Base-by-base conservation (phyloP, 2,329 filamentous ascomycete genomes). In the Mycocentrospora acerina region DNA sequence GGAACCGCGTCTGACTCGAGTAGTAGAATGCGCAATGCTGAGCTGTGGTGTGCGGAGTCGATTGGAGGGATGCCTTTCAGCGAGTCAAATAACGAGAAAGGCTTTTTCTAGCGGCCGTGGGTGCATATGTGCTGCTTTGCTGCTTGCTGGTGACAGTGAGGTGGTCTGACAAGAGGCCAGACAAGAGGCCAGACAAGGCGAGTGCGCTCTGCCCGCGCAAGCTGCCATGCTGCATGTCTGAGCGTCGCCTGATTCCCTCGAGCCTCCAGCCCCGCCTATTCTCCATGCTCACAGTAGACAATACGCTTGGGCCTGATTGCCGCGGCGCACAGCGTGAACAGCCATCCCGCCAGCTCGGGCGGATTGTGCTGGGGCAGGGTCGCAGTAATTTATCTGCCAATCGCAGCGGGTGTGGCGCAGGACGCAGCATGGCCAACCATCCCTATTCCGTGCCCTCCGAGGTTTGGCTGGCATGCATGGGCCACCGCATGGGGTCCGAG, bases 31-130 rank as follows among this genome's bases (percentile, higher is more conserved):
- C 35, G 24, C 34, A 31, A 45, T 24, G 29, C 34, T 48, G 39
- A 39, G 38, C 39, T 32, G 35, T 31, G 35, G 40, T 28, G 34
- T 49, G 37, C 37, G 33, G 26, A 35, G 25, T 16, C 22, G 24
- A 33, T 25, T 30, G 24, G 35, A 40, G 35, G 32, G 34, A n/a
- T 24, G 19, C 32, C 30, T 17, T 39, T 35, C 37, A 46, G 44
- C 42, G 27, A 40, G 26, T 39, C 31, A 37, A 46, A 31, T 35
- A 50, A 48, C 44, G 37, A 34, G 33, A 30, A 30, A 27, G 46
- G 41, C 34, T 44, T 37, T 45, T 53, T 55, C 51, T 53, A 57
- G 53, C 44, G 51, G 42, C 48, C 26, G 28, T 44, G 24, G 35
- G 35, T 34, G 42, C 51, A 49, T 45, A 32, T 22, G 29, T 27